Base-by-base conservation (phyloP, 495 filamentous ascomycete species). In the Durotheca rogersii region DNA sequence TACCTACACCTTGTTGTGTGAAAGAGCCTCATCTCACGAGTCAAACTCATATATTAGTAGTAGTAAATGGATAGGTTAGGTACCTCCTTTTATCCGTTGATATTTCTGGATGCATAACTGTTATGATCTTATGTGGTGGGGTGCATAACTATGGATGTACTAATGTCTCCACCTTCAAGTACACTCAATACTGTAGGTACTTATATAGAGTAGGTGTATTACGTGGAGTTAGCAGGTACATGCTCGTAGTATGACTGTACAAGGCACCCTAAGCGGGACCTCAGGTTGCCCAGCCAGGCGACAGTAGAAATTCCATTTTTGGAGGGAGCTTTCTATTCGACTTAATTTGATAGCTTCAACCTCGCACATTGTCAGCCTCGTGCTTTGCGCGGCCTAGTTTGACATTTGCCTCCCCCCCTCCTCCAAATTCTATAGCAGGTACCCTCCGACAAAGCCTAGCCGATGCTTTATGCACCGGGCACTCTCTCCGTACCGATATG, bases 401-500 rank as follows among this genome's bases (percentile, higher is more conserved):
- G 18, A 39, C 12, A 39, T 4, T 21, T 1, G n/a, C n/a, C n/a
- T n/a, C n/a, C n/a, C n/a, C n/a, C n/a, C n/a, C n/a, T n/a, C n/a
- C n/a, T n/a, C n/a, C n/a, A n/a, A n/a, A n/a, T n/a, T n/a, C n/a
- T n/a, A n/a, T n/a, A n/a, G 9, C 18, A 14, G 23, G 42, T 14
- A 41, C 23, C 6, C 20, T 20, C 9, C 6, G 25, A 27, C 5
- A 49, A 45, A 14, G 3, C 7, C 25, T 12, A 34, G 11, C 35
- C 2, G 7, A 34, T 6, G 15, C 7, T 25, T 20, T 15, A 17
- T 25, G 23, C 19, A 16, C 20, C 0, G 15, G 14, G 3, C 3
- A 4, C 14, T 11, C 4, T 17, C n/a, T 34, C 9, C 6, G 2
- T 30, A 41, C 41, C 53, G 65, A 54, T 60, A 89, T 88, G 84